Evolutionary conservation across 169 alveolate species (phyloP).

Genomic region (Perkinsus marinus): DNA sequence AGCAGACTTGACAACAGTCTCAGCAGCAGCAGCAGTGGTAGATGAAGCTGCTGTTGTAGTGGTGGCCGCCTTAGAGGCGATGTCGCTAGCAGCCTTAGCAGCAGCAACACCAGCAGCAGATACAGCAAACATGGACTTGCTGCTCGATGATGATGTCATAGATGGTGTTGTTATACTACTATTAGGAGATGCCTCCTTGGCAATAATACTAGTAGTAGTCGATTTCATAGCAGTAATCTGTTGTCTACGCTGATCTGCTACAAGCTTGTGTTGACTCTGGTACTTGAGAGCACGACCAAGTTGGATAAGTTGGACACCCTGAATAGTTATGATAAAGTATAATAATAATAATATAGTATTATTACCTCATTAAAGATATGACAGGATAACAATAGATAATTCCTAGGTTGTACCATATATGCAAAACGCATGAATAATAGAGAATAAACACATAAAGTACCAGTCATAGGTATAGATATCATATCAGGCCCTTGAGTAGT

Average conservation of each 20-base stretch:
- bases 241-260: background rate
- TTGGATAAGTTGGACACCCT: slow-evolving; percentile 24
- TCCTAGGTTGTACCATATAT: slow-evolving; percentile 47
- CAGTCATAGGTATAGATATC: slow-evolving; percentile 68
- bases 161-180: background rate
- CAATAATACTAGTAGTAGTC: background rate
- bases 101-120: background rate
- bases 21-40: background rate
- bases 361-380: slow-evolving; percentile 28
- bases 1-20: background rate
- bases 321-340: slow-evolving; percentile 18
- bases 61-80: background rate
- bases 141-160: background rate
- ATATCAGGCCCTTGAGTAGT: slow-evolving; percentile 55
- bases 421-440: slow-evolving; percentile 71
- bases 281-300: slow-evolving; percentile 13
- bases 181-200: background rate
- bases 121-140: background rate
- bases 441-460: slow-evolving; percentile 60
- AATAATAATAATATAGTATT: too few relatives aligned
- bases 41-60: background rate
- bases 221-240: background rate
- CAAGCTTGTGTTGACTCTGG: background rate
- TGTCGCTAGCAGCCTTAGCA: background rate
- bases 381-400: slow-evolving; percentile 20